Evolutionary conservation across 352 stramenopile genomes (phyloP).

Genomic region (Pythium vanterpoolii): DNA sequence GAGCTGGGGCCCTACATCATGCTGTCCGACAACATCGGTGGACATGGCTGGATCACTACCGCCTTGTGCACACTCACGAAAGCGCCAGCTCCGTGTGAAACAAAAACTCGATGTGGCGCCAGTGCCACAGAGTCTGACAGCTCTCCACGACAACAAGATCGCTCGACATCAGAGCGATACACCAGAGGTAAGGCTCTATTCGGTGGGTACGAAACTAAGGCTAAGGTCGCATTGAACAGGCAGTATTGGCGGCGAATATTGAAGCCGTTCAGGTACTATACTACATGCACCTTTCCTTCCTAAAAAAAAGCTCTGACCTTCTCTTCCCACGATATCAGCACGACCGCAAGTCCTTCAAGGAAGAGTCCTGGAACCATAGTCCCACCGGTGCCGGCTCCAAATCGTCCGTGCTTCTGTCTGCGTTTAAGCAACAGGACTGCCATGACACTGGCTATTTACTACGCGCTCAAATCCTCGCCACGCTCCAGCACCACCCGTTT

Average conservation of each 20-base stretch:
- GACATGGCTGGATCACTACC: background rate
- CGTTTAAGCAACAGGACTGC: conserved; percentile 39
- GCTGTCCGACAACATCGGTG: background rate
- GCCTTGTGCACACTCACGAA: background rate
- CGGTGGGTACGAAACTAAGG: background rate
- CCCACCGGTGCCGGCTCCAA: conserved; percentile 44
- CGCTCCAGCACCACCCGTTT: conserved; percentile 35
- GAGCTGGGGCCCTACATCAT: too few species aligned
- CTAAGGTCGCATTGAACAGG: background rate
- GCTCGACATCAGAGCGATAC: background rate
- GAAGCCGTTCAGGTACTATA: conserved; percentile 15
- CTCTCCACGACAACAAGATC: background rate
- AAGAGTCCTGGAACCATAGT: conserved; percentile 54
- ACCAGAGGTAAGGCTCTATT: background rate
- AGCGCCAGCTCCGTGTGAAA: conserved; percentile 13
- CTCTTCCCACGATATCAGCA: background rate
- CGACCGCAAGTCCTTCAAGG: conserved; percentile 54
- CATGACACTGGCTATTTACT: conserved; percentile 33
- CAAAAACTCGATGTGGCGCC: conserved; percentile 18
- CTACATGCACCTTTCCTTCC: background rate
- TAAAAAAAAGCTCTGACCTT: background rate
- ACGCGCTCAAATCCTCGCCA: conserved; percentile 28
- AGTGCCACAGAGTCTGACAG: background rate
- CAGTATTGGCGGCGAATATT: conserved; percentile 17
- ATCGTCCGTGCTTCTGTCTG: conserved; percentile 39